Evolutionary conservation across 2,329 filamentous ascomycete genomes (phyloP), one percentile per base, ranked within the genome.

Genomic region (Penicillium vulpinum): DNA sequence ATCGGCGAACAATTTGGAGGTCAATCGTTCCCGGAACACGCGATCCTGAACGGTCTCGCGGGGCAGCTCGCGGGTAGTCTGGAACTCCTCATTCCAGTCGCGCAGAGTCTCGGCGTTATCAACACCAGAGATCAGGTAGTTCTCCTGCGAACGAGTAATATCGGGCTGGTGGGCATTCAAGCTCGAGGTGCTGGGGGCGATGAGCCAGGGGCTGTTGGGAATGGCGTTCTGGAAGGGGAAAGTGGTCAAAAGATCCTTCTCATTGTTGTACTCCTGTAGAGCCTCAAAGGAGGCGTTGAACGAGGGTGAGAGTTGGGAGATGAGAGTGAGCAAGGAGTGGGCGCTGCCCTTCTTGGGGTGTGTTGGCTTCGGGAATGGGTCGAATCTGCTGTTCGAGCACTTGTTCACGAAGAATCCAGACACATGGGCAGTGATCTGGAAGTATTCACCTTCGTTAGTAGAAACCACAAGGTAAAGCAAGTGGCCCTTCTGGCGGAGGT

Each of bases 51-150:
- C 90, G 8, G 88, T 91, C 62, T 97, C 93, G 71, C 92, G 93
- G 33, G 93, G 92, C 62, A 99, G 83, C 75, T 99, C 94, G 68
- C 91, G 88, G 11, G 94, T 96, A 2, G 93, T 96, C 75, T 99
- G 94, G 72, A 99, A 96, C 72, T 99, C 94, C 75, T 99, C 94
- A 68, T 99, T 99, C 93, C 95, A 99, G 75, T 99, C 94, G 57
- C 94, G 87, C 61, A 99, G 81, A 5, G 92, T 96, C 71, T 99
- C 94, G 0, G 91, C 91, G 72, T 93, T 96, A 70, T 99, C 94
- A 26, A 92, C 88, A 29, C 95, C 95, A 21, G 90, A 85, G 58
- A 97, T 87, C 58, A 99, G 80, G 72, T 91, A 97, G 47, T 89
- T 90, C 80, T 99, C 94, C 77, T 99, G 94, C 22, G 92, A 90